A percentile compares a stretch with the other conserved stretches of the same genome.
Evolutionary conservation across 2,329 filamentous ascomycete genomes (phyloP).

Genomic region (Curvularia spicifera): DNA sequence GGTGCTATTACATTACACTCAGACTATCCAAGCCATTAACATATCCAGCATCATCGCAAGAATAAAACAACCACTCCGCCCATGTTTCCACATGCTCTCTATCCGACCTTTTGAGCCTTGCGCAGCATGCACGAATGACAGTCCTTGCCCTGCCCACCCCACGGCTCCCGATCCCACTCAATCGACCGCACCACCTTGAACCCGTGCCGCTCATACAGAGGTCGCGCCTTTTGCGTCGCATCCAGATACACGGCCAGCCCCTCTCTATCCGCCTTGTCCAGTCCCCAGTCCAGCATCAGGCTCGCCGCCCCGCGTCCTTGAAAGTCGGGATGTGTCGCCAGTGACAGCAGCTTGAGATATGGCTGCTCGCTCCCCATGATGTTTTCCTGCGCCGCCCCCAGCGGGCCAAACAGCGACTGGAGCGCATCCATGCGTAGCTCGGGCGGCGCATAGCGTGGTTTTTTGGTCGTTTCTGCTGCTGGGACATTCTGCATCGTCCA

Average conservation of each 20-base stretch:
- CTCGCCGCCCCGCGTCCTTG: slow-evolving; percentile 50
- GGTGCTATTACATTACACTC: no score
- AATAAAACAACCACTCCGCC: neutral
- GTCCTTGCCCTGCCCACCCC: slow-evolving; percentile 40
- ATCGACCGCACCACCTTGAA: slow-evolving; percentile 29
- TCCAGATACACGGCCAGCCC: slow-evolving; percentile 51
- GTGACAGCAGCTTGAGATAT: slow-evolving; percentile 39
- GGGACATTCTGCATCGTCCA: slow-evolving; percentile 35
- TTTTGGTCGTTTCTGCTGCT: slow-evolving; percentile 30
- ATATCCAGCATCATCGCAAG: neutral
- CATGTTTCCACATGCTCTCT: neutral
- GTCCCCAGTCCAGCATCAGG: slow-evolving; percentile 49
- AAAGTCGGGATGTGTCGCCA: slow-evolving; percentile 49
- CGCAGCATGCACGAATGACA: slow-evolving; percentile 42
- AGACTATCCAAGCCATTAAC: neutral
- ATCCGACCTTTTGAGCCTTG: neutral
- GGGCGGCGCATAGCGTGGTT: slow-evolving; percentile 75
- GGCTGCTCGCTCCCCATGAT: slow-evolving; percentile 34
- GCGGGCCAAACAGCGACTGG: slow-evolving; percentile 32
- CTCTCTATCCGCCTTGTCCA: slow-evolving; percentile 50
- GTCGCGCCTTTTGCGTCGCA: slow-evolving; percentile 45
- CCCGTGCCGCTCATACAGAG: slow-evolving; percentile 49
- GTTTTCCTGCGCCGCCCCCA: slow-evolving; percentile 30
- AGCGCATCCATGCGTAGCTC: slow-evolving; percentile 55
- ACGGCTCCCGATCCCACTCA: slow-evolving; percentile 36